Percentiles rank a stretch among this genome's conserved stretches.
Evolutionary conservation across 176 grass and related monocot species (phyloP).

Genomic region (Secale cereale): DNA sequence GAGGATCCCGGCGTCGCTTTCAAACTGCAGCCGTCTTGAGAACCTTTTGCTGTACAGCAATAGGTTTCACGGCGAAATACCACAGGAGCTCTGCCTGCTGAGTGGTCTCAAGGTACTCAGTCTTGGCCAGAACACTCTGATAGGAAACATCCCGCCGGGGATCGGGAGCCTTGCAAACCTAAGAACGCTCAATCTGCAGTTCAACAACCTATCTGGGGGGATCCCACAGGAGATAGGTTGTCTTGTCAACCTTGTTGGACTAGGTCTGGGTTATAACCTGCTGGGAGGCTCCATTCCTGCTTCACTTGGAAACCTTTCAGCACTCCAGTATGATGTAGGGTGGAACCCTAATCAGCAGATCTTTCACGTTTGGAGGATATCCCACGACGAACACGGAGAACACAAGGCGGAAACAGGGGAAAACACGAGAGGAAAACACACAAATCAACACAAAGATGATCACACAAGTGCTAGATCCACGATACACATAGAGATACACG

Average conservation of each 20-base stretch:
- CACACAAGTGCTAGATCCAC: no score
- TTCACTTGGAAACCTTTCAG: constrained; percentile 24
- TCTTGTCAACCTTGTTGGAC: not conserved
- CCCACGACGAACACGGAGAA: no score
- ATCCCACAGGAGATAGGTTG: not conserved
- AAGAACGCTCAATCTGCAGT: not conserved
- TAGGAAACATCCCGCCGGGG: not conserved
- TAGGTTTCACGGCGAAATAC: not conserved
- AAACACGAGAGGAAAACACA: no score
- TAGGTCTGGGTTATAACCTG: not conserved
- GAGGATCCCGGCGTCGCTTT: constrained; percentile 1
- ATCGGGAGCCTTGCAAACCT: not conserved
- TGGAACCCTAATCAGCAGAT: no score
- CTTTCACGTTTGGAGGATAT: no score
- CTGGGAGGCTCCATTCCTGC: not conserved
- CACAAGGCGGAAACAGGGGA: no score
- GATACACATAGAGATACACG: no score
- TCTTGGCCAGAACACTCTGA: not conserved
- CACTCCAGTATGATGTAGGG: no score
- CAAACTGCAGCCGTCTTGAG: not conserved
- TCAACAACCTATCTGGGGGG: constrained; percentile 18
- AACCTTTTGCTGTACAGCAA: not conserved
- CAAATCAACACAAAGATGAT: no score
- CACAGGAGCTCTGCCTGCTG: not conserved
- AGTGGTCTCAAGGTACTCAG: not conserved